Conservation (phyloP, 768 basidiomycete genomes). For the Leccinum incarnatum region DNA sequence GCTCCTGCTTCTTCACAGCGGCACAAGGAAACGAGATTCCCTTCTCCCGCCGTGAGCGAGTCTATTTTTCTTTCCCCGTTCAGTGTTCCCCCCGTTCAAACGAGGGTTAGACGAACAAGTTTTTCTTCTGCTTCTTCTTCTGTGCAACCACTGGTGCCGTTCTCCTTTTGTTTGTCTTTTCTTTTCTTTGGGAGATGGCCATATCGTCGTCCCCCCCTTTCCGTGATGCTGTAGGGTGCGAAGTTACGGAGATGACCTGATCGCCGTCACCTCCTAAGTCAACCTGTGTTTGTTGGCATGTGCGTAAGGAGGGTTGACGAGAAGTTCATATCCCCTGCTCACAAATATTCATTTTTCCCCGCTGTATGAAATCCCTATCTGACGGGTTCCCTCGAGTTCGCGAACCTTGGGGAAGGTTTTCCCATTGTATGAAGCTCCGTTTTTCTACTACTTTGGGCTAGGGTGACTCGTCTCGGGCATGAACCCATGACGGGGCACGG, state of each 20-base stretch:
- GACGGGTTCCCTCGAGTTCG: constrained; percentile 3
- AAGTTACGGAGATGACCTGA: constrained; percentile 33
- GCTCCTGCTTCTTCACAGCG: constrained; percentile 4
- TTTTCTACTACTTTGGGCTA: not conserved
- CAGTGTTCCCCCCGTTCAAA: constrained; percentile 9
- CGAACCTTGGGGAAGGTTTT: not conserved
- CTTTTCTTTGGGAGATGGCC: not conserved
- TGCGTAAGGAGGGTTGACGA: constrained; percentile 13
- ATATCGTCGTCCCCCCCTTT: constrained; percentile 7
- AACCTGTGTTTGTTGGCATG: constrained; percentile 14
- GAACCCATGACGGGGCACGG: not conserved
- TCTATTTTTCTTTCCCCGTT: not conserved
- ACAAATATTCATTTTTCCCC: constrained; percentile 7
- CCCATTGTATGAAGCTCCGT: not conserved
- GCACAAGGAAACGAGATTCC: constrained; percentile 2
- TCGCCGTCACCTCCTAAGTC: constrained; percentile 27
- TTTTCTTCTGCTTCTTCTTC: not conserved
- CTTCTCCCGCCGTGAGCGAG: constrained; percentile 6
- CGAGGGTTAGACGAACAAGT: not conserved
- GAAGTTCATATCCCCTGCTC: constrained; percentile 5
- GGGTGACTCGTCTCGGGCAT: constrained; percentile 1
- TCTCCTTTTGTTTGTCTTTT: not conserved
- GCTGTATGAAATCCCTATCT: constrained; percentile 1
- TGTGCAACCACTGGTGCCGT: not conserved
- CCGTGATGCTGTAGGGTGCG: constrained; percentile 19